Base-by-base conservation (phyloP, 495 filamentous ascomycete species). In the Hypoxylon crocopeplum region DNA sequence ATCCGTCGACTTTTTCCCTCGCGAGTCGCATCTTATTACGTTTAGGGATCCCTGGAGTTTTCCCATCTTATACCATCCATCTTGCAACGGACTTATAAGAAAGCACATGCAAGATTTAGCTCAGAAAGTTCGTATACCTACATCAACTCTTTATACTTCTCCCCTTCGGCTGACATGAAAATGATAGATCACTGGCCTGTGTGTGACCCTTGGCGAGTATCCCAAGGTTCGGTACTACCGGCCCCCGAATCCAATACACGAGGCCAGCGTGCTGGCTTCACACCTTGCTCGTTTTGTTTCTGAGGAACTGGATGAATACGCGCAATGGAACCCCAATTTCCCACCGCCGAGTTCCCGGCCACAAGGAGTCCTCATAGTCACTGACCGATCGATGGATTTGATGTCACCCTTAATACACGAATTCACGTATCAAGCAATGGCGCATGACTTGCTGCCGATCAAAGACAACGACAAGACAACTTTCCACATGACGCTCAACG, bases 391-490 rank as follows among this genome's bases (percentile, higher is more conserved):
- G 8, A 91, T 98, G 87, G 94, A 98, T 69, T 66, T 97, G 1
- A 84, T 87, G 69, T 83, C 94, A 13, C 95, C 94, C 5, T 68
- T 97, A 7, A 48, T 98, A 7, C 94, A 98, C 72, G 94, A 98
- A 66, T 98, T 98, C 67, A 98, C 95, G 7, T 98, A 97, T 69
- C 94, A 98, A 72, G 91, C 93, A 21, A 98, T 98, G 93, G 92
- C 90, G 13, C 90, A 96, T 69, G 94, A 98, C 72, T 72, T 98
- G 20, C 76, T 98, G 5, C 88, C 88, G 0, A 88, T 98, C 45
- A 84, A 89, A 52, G 94, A 98, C 48, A 84, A 84, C 10, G 91
- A 96, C 37, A 96, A 93, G 69, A 83, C 94, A 11, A 90, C 87
- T 0, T 98, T 93, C 64, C 88, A 87, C 62, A 91, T 90, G 27